Evolutionary conservation across 176 grass and related monocot genomes (phyloP).

Genomic region (Rhynchospora tenuis): DNA sequence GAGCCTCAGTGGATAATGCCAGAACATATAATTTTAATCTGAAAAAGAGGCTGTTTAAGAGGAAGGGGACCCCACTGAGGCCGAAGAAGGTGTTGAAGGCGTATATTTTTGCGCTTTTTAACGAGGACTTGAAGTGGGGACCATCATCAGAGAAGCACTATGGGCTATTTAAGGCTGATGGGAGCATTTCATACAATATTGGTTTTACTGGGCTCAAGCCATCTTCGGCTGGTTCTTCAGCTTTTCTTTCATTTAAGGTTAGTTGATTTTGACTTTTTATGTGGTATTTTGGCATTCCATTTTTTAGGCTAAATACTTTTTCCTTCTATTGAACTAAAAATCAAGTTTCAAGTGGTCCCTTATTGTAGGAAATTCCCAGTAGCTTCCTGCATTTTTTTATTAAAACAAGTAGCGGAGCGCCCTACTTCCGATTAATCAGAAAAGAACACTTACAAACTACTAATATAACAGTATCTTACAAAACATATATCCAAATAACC

Average conservation of each 20-base stretch:
- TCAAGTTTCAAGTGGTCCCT: background rate
- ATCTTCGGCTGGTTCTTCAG: slow-evolving; percentile 49
- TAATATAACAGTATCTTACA: too few relatives aligned
- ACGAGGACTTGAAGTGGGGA: slow-evolving; percentile 74
- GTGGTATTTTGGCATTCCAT: background rate
- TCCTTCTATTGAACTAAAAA: background rate
- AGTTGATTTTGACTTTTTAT: background rate
- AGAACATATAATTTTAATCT: slow-evolving; percentile 95
- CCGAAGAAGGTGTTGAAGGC: slow-evolving; percentile 74
- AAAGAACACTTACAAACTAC: too few relatives aligned
- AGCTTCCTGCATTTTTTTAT: background rate
- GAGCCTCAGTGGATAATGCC: slow-evolving; percentile 72
- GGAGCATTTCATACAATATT: slow-evolving; percentile 92
- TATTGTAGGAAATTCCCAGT: slow-evolving; percentile 4
- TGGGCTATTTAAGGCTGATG: slow-evolving; percentile 86
- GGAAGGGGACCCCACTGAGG: slow-evolving; percentile 88
- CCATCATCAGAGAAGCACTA: slow-evolving; percentile 75
- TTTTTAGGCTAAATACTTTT: background rate
- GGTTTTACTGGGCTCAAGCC: slow-evolving; percentile 57
- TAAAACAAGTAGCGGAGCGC: too few relatives aligned
- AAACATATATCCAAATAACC: too few relatives aligned
- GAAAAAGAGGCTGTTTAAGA: slow-evolving; percentile 73
- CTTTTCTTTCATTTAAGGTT: slow-evolving; percentile 55
- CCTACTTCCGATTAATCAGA: too few relatives aligned
- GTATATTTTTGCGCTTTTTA: slow-evolving; percentile 95